Conservation (phyloP, 805 yeast genomes). For the Ogataea nakhonphanomensis region DNA sequence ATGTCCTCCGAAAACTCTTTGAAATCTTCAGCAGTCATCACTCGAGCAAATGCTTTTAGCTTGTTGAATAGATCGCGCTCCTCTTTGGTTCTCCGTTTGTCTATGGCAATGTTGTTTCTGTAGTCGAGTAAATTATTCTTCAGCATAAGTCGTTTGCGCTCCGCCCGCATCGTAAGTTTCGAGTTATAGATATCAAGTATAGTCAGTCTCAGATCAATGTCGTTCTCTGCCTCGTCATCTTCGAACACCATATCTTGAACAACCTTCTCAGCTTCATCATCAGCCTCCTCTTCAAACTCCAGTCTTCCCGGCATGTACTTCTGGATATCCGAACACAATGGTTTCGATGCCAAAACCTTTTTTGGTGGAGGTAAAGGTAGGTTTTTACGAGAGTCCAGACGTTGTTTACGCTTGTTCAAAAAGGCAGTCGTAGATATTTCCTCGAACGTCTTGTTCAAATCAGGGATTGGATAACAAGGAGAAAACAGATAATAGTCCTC, state of each 20-base stretch:
- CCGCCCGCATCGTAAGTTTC: conserved; percentile 86
- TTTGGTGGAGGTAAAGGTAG: conserved; percentile 80
- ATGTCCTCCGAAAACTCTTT: conserved; percentile 70
- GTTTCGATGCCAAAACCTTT: conserved; percentile 89
- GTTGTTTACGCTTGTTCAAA: conserved; percentile 56
- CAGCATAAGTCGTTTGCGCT: conserved; percentile 78
- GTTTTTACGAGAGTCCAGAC: conserved; percentile 71
- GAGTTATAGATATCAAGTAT: conserved; percentile 87
- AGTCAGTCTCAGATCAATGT: conserved; percentile 84
- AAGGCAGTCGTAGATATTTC: conserved; percentile 66
- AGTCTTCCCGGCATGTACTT: conserved; percentile 98
- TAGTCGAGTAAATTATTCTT: conserved; percentile 80
- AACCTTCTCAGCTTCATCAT: conserved; percentile 92
- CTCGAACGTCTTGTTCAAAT: conserved; percentile 66
- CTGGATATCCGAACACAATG: conserved; percentile 94
- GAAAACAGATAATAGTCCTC: conserved; percentile 65
- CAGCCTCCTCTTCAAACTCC: conserved; percentile 95
- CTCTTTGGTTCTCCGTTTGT: conserved; percentile 83
- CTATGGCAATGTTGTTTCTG: conserved; percentile 72
- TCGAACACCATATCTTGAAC: conserved; percentile 96
- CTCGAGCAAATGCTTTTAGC: conserved; percentile 75
- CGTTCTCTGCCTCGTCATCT: conserved; percentile 84
- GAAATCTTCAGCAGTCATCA: conserved; percentile 80
- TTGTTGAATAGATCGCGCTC: conserved; percentile 77
- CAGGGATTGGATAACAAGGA: conserved; percentile 82